phyloP scores from a whole-genome alignment of 352 stramenopile genomes.

The Phytophthora foliorum region DNA sequence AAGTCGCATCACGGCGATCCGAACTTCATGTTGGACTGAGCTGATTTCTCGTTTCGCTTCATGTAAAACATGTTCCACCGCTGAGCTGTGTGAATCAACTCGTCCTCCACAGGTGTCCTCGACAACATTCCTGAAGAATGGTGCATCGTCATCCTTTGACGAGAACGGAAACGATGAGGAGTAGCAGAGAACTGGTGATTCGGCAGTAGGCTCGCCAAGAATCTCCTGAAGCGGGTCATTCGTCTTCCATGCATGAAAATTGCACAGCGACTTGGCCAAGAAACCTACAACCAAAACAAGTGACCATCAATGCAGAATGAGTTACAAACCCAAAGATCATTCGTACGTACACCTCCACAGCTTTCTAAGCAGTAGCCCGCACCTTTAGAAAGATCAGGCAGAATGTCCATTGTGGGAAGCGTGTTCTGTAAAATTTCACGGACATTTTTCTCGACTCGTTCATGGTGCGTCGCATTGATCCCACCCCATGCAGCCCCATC shows the following conservation, averaged over 20 bases:
- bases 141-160: not conserved
- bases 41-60: slow-evolving; percentile 12
- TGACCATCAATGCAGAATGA: slow-evolving; percentile 1
- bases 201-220: slow-evolving; percentile 2
- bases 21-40: slow-evolving; percentile 1
- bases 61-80: slow-evolving; percentile 19
- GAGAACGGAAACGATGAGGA: slow-evolving; percentile 48
- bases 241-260: slow-evolving; percentile 35
- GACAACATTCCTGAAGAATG: slow-evolving; percentile 25
- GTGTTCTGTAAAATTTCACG: slow-evolving; percentile 29
- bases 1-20: slow-evolving; percentile 23
- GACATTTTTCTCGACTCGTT: slow-evolving; percentile 49
- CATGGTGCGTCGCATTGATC: slow-evolving; percentile 29
- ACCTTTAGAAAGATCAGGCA: slow-evolving; percentile 38
- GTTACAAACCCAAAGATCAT: not conserved
- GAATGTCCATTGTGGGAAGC: slow-evolving; percentile 34
- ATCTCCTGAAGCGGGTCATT: slow-evolving; percentile 25
- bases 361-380: not conserved
- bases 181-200: slow-evolving; percentile 34
- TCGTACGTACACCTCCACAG: slow-evolving; percentile 15
- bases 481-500: not conserved
- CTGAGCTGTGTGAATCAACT: slow-evolving; percentile 4
- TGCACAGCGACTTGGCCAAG: slow-evolving; percentile 53
- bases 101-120: not conserved
- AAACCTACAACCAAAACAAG: slow-evolving; percentile 38